Evolutionary conservation across 176 grass and related monocot species (phyloP), one percentile per base, ranked within the genome.

Genomic region (Tuctoria greenei): DNA sequence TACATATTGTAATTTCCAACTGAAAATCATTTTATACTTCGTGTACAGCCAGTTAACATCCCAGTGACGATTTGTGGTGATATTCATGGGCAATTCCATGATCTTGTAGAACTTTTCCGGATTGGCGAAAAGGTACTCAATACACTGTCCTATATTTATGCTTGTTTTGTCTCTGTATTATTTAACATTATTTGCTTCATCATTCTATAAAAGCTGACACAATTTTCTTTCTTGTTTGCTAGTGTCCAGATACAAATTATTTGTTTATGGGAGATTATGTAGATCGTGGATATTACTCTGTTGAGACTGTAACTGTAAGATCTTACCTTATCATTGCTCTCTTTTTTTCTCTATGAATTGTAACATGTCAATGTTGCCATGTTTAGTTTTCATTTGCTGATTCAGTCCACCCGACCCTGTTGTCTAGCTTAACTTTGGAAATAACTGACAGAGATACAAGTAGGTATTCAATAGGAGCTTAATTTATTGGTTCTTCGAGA

Each of bases 251-350:
- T 80, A 96, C 93, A 10, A 96, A 96, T 75, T 96, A 96, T 75
- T 79, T 96, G 81, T 96, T 96, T 82, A 96, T 96, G 93, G 93
- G 89, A 17, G 93, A 96, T 90, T 96, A 89, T 61, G 93, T 96
- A 9, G 93, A 96, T 37, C 89, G 93, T 87, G 93, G 93, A 17
- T 96, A 92, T 76, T 96, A 96, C 84, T 96, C 92, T 56, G 92
- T 96, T 74, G 92, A 96, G 75, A 96, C 92, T 80, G 92, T 96
- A 54, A 92, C 89, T 17, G 92, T 96, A 87, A 89, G 84, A 75
- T 36, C 5, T 57, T 63, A 9, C n/a, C 65, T 86, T 21, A 41
- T 76, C 25, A 7, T 50, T 55, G 16, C 36, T 26, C 36, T 26
- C 61, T 56, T 56, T 13, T 13, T 64, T 56, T 44, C 4, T 38